Evolutionary conservation across 495 filamentous ascomycete species (phyloP).

Genomic region (Xylaria nigripes): DNA sequence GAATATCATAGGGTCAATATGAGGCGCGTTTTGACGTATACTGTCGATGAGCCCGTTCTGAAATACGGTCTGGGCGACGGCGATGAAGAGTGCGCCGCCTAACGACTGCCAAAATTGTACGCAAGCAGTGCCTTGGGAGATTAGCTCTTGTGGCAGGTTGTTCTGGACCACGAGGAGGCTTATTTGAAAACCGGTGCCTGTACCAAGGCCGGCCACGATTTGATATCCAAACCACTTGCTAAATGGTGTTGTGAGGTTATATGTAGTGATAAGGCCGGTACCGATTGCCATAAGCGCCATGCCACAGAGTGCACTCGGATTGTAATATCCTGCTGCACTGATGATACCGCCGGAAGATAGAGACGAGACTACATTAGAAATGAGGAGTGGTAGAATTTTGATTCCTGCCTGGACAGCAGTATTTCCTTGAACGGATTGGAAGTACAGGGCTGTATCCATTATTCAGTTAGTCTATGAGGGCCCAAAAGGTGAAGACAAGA

Average conservation of each 20-base stretch:
- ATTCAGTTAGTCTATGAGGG: neutral
- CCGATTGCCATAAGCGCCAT: conserved; percentile 42
- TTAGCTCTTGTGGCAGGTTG: conserved; percentile 42
- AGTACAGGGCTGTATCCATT: conserved; percentile 56
- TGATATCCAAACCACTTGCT: conserved; percentile 49
- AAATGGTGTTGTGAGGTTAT: conserved; percentile 34
- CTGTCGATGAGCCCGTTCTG: conserved; percentile 46
- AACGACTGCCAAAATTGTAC: conserved; percentile 62
- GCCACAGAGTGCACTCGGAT: conserved; percentile 38
- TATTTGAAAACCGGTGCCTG: conserved; percentile 36
- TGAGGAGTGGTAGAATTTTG: conserved; percentile 66
- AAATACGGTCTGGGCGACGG: conserved; percentile 59
- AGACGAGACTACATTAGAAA: conserved; percentile 52
- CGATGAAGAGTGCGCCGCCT: conserved; percentile 62
- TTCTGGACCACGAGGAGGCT: neutral
- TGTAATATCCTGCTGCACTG: conserved; percentile 45
- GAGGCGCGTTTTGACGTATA: conserved; percentile 21
- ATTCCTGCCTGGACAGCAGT: conserved; percentile 68
- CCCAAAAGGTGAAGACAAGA: neutral
- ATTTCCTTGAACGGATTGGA: conserved; percentile 75
- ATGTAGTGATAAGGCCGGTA: conserved; percentile 43
- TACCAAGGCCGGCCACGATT: conserved; percentile 39
- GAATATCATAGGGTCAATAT: conserved; percentile 29
- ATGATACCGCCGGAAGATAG: conserved; percentile 36
- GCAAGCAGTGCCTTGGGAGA: conserved; percentile 54